These are phyloP conservation scores for Tricholoma flavovirens DNA, from an alignment of 768 basidiomycete species.

Conservation along the genomic window DNA sequence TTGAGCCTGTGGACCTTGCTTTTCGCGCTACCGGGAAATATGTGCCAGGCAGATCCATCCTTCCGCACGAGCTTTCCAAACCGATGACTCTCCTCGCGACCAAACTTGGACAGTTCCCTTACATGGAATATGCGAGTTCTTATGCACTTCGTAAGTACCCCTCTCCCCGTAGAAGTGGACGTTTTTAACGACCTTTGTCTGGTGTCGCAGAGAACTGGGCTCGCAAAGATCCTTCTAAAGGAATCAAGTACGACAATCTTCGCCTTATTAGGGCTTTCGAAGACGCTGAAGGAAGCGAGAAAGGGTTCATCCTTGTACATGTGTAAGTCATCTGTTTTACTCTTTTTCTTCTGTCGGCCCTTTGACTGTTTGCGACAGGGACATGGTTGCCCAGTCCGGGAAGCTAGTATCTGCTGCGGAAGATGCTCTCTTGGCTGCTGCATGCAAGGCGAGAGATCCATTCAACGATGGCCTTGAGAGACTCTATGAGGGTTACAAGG, in stretches of 20 bases:
- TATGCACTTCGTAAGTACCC: slow-evolving; percentile 25
- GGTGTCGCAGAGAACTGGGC: not conserved
- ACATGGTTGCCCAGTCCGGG: slow-evolving; percentile 25
- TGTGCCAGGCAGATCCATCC: slow-evolving; percentile 19
- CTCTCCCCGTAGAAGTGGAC: slow-evolving; percentile 2
- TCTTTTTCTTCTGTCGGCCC: not conserved
- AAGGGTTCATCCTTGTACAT: slow-evolving; percentile 21
- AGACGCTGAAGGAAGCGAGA: slow-evolving; percentile 19
- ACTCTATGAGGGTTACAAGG: slow-evolving; percentile 1
- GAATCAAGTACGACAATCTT: slow-evolving; percentile 24
- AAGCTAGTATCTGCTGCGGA: slow-evolving; percentile 18
- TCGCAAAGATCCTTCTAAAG: slow-evolving; percentile 15
- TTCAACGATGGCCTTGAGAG: slow-evolving; percentile 19
- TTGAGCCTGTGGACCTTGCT: slow-evolving; percentile 24
- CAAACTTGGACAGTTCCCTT: slow-evolving; percentile 18
- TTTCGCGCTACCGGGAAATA: slow-evolving; percentile 22
- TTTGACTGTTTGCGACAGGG: not conserved
- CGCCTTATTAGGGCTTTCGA: slow-evolving; percentile 30
- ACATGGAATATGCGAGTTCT: slow-evolving; percentile 28
- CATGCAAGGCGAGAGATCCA: slow-evolving; percentile 12
- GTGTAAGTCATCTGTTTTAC: slow-evolving; percentile 5
- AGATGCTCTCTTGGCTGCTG: slow-evolving; percentile 17
- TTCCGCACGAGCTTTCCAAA: slow-evolving; percentile 20
- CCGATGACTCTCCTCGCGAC: slow-evolving; percentile 24
- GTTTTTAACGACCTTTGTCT: not conserved